Percentiles rank a stretch among this genome's conserved stretches.
These are phyloP conservation scores for Vitis labrusca DNA, from an alignment of 164 flowering plant species.

Conservation along the genomic window DNA sequence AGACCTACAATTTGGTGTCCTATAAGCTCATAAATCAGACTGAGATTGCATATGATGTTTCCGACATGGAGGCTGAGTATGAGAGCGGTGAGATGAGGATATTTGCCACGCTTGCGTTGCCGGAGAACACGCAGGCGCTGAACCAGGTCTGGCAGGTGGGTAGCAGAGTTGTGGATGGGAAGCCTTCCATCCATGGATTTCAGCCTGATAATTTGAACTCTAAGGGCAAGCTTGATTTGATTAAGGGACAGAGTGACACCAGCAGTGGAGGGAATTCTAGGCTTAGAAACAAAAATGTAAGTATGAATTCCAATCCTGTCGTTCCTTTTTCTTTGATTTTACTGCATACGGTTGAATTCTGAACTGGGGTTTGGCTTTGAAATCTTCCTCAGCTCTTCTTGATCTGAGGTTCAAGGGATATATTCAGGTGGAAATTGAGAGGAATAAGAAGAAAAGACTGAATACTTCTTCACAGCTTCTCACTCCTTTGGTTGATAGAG, in stretches of 20 bases:
- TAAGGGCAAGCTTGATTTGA: slow-evolving; percentile 46
- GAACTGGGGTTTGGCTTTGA: not conserved
- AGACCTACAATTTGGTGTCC: slow-evolving; percentile 34
- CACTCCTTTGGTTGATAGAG: too few relatives aligned
- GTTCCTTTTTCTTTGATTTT: not conserved
- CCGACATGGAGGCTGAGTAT: slow-evolving; percentile 22
- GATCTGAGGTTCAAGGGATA: too few relatives aligned
- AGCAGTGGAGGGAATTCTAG: slow-evolving; percentile 12
- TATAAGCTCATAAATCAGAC: slow-evolving; percentile 14
- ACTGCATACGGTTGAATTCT: not conserved
- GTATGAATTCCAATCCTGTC: not conserved
- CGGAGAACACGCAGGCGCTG: slow-evolving; percentile 15
- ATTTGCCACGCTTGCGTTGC: slow-evolving; percentile 27
- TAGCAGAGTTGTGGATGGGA: slow-evolving; percentile 25
- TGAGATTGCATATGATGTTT: slow-evolving; percentile 24
- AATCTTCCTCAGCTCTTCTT: too few relatives aligned
- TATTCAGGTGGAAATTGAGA: too few relatives aligned
- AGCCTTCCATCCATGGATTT: slow-evolving; percentile 46
- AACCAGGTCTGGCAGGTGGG: slow-evolving; percentile 50
- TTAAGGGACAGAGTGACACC: slow-evolving; percentile 22
- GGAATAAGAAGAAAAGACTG: too few relatives aligned
- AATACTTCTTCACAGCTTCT: too few relatives aligned
- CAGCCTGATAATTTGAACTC: slow-evolving; percentile 42
- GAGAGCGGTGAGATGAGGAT: slow-evolving; percentile 13
- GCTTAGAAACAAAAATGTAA: slow-evolving; percentile 40